Evolutionary conservation across 192 early-diverging fungal genomes (phyloP).

Genomic region (Linnemannia exigua): DNA sequence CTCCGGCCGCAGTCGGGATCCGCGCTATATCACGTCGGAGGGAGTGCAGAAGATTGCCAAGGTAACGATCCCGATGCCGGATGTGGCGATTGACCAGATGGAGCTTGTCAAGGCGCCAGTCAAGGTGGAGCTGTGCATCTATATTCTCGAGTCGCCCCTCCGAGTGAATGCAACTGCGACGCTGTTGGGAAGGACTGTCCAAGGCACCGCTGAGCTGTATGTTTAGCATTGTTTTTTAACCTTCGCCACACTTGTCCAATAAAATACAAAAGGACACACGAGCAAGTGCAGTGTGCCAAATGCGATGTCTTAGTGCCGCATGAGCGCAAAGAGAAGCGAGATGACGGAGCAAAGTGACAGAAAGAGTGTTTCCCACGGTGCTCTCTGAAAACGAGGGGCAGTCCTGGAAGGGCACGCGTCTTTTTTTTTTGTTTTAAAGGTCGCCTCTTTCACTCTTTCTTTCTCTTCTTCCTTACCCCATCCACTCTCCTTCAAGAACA

Average conservation of each 20-base stretch:
- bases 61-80: slow-evolving; percentile 51
- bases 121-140: slow-evolving; percentile 51
- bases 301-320: too few relatives aligned
- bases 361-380: slow-evolving; percentile 7
- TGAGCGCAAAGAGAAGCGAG: neutral
- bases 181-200: slow-evolving; percentile 36
- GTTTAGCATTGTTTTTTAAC: slow-evolving; percentile 13
- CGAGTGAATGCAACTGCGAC: slow-evolving; percentile 39
- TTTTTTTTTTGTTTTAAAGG: neutral
- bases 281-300: neutral
- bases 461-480: neutral
- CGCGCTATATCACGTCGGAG: slow-evolving; percentile 48
- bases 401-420: neutral
- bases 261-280: neutral
- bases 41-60: slow-evolving; percentile 54
- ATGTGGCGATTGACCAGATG: slow-evolving; percentile 53
- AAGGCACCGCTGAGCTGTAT: slow-evolving; percentile 34
- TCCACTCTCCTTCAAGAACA: neutral
- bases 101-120: slow-evolving; percentile 48
- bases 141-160: slow-evolving; percentile 38
- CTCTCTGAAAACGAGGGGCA: slow-evolving; percentile 11
- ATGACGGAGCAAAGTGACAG: neutral
- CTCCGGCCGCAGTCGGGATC: slow-evolving; percentile 15
- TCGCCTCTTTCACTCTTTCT: neutral
- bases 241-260: neutral